phyloP scores from a whole-genome alignment of 768 basidiomycete species.

The Hemileccinum rubropunctum region DNA sequence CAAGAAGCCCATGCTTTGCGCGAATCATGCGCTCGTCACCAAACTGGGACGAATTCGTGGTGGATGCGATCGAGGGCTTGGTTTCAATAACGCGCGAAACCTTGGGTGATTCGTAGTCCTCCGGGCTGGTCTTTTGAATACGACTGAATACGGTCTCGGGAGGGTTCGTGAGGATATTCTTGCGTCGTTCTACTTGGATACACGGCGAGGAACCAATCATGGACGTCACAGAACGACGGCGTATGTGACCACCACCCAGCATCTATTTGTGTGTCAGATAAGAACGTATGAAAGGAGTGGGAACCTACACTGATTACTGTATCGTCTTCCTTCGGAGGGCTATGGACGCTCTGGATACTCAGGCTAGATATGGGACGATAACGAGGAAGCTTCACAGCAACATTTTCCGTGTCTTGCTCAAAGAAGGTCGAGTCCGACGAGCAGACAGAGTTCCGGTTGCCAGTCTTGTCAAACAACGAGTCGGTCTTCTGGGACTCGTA shows the following conservation, averaged over 20 bases:
- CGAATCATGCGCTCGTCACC: conserved; percentile 68
- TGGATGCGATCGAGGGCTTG: conserved; percentile 66
- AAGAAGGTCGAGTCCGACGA: conserved; percentile 63
- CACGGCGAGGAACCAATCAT: conserved; percentile 71
- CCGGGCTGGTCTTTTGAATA: conserved; percentile 23
- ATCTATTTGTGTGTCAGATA: conserved; percentile 44
- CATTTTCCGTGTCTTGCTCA: conserved; percentile 38
- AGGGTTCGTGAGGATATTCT: conserved; percentile 36
- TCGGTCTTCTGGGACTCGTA: conserved; percentile 40
- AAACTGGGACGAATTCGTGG: conserved; percentile 54
- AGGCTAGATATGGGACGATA: conserved; percentile 66
- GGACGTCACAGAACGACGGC: conserved; percentile 64
- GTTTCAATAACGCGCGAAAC: conserved; percentile 49
- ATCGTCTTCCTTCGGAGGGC: conserved; percentile 64
- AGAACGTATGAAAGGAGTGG: not conserved
- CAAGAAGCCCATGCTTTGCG: conserved; percentile 58
- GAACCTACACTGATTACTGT: conserved; percentile 74
- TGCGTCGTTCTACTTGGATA: conserved; percentile 61
- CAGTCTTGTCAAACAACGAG: conserved; percentile 64
- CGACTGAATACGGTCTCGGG: conserved; percentile 35
- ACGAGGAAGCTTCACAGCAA: conserved; percentile 42
- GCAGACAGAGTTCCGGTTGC: conserved; percentile 42
- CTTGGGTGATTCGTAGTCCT: conserved; percentile 33
- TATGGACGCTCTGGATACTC: conserved; percentile 49
- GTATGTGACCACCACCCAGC: conserved; percentile 75